A percentile compares a stretch with the other conserved stretches of the same genome.
phyloP scores from a whole-genome alignment of 345 rosid genomes.

The Sonneratia caseolaris region DNA sequence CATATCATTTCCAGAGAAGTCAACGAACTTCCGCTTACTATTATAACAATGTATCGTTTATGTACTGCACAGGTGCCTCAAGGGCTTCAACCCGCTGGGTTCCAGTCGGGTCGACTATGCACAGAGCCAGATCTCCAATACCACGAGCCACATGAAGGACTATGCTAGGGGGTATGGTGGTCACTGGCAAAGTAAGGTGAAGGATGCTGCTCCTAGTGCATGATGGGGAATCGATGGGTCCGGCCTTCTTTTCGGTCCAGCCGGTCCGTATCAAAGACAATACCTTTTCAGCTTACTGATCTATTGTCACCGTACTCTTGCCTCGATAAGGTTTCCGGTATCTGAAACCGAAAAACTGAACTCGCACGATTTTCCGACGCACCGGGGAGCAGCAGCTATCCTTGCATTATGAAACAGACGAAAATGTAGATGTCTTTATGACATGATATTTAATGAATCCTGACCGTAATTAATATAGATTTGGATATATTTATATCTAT shows the following conservation, averaged over 20 bases:
- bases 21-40: neutral
- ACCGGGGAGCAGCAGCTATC: too few relatives aligned
- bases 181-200: constrained; percentile 59
- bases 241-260: neutral
- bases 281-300: too few relatives aligned
- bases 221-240: constrained; percentile 15
- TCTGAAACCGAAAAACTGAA: too few relatives aligned
- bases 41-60: neutral
- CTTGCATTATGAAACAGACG: too few relatives aligned
- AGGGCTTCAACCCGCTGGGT: constrained; percentile 65
- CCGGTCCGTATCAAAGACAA: neutral
- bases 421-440: too few relatives aligned
- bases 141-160: constrained; percentile 72
- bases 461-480: too few relatives aligned
- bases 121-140: constrained; percentile 54
- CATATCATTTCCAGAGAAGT: too few relatives aligned
- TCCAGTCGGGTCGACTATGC: constrained; percentile 63
- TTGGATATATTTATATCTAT: too few relatives aligned
- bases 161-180: constrained; percentile 77
- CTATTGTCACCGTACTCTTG: too few relatives aligned
- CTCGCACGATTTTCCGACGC: too few relatives aligned
- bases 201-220: constrained; percentile 91
- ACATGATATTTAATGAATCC: too few relatives aligned
- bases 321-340: too few relatives aligned
- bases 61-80: constrained; percentile 23